Conservation (phyloP, 1,139 yeast species). For the Yamadazyma triangularis region DNA sequence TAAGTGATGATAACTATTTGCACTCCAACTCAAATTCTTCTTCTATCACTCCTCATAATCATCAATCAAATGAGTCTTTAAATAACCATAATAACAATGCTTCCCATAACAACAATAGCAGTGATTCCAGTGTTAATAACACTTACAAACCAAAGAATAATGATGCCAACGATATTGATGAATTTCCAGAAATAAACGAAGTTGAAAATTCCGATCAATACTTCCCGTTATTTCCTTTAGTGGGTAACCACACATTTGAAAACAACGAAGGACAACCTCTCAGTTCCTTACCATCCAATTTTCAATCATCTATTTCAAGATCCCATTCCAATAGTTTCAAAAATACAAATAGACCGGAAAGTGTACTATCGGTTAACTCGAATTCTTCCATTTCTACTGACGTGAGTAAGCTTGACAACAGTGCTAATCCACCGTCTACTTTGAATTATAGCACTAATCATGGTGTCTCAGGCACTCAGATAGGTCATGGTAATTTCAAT, state of each 20-base stretch:
- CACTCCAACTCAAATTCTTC: conserved; percentile 1
- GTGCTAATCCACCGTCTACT: conserved; percentile 13
- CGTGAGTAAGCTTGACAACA: conserved; percentile 3
- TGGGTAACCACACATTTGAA: conserved; percentile 43
- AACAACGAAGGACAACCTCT: conserved; percentile 33
- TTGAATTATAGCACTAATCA: conserved; percentile 4
- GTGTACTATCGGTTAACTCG: conserved; percentile 38
- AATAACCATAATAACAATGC: too few relatives aligned
- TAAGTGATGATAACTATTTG: conserved; percentile 4
- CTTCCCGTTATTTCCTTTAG: conserved; percentile 51
- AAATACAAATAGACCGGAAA: conserved; percentile 34
- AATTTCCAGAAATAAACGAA: conserved; percentile 8
- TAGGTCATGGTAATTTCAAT: background rate
- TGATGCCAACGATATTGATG: conserved; percentile 7
- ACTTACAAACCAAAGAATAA: conserved; percentile 1
- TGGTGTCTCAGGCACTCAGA: background rate
- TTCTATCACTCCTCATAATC: conserved; percentile 1
- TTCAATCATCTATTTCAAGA: conserved; percentile 4
- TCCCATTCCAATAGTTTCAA: conserved; percentile 9
- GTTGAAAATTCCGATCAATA: conserved; percentile 17
- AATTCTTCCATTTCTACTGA: conserved; percentile 26
- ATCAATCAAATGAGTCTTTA: conserved; percentile 1
- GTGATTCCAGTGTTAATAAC: too few relatives aligned
- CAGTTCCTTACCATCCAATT: conserved; percentile 21
- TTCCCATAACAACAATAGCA: background rate